Conservation (phyloP, 768 basidiomycete species). For the Macrocybe gigantea region DNA sequence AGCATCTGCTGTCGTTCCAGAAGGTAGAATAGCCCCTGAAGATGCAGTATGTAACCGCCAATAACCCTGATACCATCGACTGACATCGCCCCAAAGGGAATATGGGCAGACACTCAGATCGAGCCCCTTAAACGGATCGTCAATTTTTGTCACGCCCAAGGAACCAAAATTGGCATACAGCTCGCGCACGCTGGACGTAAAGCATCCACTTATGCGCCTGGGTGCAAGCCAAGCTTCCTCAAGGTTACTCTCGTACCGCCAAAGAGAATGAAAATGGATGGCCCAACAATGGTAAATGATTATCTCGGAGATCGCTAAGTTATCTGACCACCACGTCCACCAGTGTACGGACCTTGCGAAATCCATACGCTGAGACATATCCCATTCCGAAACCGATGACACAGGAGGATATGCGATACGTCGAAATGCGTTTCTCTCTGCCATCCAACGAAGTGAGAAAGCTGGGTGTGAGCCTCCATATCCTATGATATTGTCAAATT, state of each 20-base stretch:
- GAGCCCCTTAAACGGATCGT: slow-evolving; percentile 65
- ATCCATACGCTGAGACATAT: slow-evolving; percentile 48
- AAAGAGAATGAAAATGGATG: slow-evolving; percentile 57
- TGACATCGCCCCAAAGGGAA: slow-evolving; percentile 30
- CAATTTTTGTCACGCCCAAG: slow-evolving; percentile 67
- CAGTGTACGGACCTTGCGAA: slow-evolving; percentile 59
- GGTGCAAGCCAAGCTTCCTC: slow-evolving; percentile 38
- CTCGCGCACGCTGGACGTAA: slow-evolving; percentile 74
- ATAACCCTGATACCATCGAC: neutral
- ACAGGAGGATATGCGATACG: slow-evolving; percentile 41
- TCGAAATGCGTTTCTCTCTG: slow-evolving; percentile 58
- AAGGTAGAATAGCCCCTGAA: slow-evolving; percentile 73
- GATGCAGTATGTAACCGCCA: slow-evolving; percentile 37
- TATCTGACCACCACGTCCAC: neutral
- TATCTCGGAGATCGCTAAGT: neutral
- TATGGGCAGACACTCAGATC: slow-evolving; percentile 78
- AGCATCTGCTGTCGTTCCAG: slow-evolving; percentile 67
- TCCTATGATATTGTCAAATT: neutral
- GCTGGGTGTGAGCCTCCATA: slow-evolving; percentile 48
- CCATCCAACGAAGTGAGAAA: slow-evolving; percentile 47
- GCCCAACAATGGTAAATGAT: slow-evolving; percentile 50
- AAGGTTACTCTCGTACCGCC: slow-evolving; percentile 28
- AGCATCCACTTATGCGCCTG: slow-evolving; percentile 68
- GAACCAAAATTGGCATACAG: slow-evolving; percentile 70
- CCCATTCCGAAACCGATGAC: slow-evolving; percentile 57